These are phyloP conservation scores for Xylaria flabelliformis DNA, from an alignment of 495 filamentous ascomycete genomes.

Conservation along the genomic window DNA sequence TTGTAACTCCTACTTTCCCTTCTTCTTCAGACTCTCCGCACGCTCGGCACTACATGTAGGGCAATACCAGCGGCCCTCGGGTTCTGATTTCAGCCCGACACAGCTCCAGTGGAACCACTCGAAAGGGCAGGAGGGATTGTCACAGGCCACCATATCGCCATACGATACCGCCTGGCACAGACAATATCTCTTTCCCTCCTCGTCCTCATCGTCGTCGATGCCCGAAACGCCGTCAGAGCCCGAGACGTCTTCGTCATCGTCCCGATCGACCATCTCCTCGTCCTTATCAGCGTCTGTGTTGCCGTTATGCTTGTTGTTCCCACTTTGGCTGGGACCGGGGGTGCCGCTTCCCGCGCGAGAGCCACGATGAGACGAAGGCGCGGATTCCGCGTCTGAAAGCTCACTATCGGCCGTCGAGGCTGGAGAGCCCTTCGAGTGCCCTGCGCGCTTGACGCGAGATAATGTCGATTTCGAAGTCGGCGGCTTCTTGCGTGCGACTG, in stretches of 20 bases:
- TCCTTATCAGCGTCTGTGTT: conserved; percentile 42
- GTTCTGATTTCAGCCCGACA: conserved; percentile 87
- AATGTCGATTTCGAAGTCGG: conserved; percentile 63
- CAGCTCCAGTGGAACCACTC: conserved; percentile 99
- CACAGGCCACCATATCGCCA: conserved; percentile 98
- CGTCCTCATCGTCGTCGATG: conserved; percentile 82
- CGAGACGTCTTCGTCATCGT: conserved; percentile 68
- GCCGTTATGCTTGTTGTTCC: conserved; percentile 35
- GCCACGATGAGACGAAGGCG: conserved; percentile 49
- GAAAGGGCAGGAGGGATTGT: conserved; percentile 88
- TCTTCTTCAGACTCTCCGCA: conserved; percentile 63
- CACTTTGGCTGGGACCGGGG: conserved; percentile 37
- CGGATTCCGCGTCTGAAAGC: conserved; percentile 69
- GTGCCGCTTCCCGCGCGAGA: conserved; percentile 54
- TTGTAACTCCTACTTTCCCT: conserved; percentile 33
- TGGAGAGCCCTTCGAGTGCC: conserved; percentile 64
- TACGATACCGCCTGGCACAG: conserved; percentile 90
- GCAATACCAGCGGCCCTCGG: conserved; percentile 92
- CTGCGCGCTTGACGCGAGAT: conserved; percentile 57
- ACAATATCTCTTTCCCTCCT: conserved; percentile 91
- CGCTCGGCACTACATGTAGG: conserved; percentile 64
- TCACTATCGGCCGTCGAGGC: conserved; percentile 64
- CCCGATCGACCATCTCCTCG: conserved; percentile 41
- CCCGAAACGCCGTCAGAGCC: conserved; percentile 68
- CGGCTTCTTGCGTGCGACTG: conserved; percentile 60